Percentiles rank a stretch among this genome's conserved stretches.
Evolutionary conservation across 371 early-diverging fungal species (phyloP).

Genomic region (Mucor lusitanicus): DNA sequence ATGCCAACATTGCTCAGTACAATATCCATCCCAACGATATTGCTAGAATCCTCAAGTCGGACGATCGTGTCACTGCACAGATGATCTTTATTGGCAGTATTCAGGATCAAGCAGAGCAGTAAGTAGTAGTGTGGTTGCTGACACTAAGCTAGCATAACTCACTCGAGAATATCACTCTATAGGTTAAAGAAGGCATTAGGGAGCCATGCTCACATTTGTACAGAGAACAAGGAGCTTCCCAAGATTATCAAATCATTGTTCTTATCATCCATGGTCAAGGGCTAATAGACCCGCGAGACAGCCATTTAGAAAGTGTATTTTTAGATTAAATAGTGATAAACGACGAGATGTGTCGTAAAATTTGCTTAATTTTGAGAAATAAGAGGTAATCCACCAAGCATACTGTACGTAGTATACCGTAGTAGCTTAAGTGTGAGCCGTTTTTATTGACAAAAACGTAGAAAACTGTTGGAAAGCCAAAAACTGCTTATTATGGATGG

Average conservation of each 20-base stretch:
- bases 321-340: too few species aligned
- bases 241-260: slow-evolving; percentile 81
- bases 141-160: background rate
- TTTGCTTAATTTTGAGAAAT: too few species aligned
- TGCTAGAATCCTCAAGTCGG: slow-evolving; percentile 67
- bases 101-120: slow-evolving; percentile 68
- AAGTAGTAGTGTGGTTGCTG: slow-evolving; percentile 28
- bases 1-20: slow-evolving; percentile 86
- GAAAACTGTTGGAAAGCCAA: too few species aligned
- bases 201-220: slow-evolving; percentile 68
- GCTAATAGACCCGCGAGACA: too few species aligned
- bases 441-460: too few species aligned
- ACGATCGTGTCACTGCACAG: slow-evolving; percentile 68
- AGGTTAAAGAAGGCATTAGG: slow-evolving; percentile 65
- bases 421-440: too few species aligned
- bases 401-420: too few species aligned
- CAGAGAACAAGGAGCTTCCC: slow-evolving; percentile 79
- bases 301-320: too few species aligned
- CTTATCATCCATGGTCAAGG: slow-evolving; percentile 71
- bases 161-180: slow-evolving; percentile 4
- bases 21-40: slow-evolving; percentile 77
- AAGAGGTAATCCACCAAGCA: too few species aligned
- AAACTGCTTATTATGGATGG: too few species aligned
- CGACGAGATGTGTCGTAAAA: too few species aligned
- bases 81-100: slow-evolving; percentile 76